Evolutionary conservation across 371 early-diverging fungal species (phyloP).

Genomic region (Apophysomyces elegans): DNA sequence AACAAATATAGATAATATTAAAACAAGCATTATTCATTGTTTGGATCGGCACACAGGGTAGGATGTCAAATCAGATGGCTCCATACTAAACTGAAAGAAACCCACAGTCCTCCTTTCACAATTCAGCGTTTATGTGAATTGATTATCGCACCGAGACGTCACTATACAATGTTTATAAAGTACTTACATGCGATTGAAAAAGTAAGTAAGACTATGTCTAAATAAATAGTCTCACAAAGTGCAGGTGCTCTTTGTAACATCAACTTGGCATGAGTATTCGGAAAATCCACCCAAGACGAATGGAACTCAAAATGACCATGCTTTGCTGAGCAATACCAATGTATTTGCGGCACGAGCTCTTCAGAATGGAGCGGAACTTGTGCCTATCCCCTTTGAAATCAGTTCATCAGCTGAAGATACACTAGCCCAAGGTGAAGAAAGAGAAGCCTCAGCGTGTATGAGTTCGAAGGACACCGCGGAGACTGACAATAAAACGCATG

Average conservation of each 20-base stretch:
- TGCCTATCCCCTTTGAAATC: conserved; percentile 25
- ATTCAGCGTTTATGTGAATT: conserved; percentile 64
- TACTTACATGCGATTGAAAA: conserved; percentile 65
- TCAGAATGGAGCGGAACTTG: conserved; percentile 25
- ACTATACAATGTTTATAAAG: conserved; percentile 58
- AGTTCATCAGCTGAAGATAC: not conserved
- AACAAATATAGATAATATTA: conserved; percentile 25
- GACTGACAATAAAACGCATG: not conserved
- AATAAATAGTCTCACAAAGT: not conserved
- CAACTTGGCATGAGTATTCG: conserved; percentile 39
- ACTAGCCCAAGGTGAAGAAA: not conserved
- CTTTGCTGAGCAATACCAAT: not conserved
- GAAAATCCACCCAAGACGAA: conserved; percentile 19
- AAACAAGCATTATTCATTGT: conserved; percentile 29
- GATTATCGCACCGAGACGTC: conserved; percentile 48
- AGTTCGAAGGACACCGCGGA: not conserved
- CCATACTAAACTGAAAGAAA: not conserved
- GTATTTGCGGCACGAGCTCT: conserved; percentile 3
- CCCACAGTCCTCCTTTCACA: conserved; percentile 56
- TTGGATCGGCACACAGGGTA: conserved; percentile 42
- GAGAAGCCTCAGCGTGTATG: not conserved
- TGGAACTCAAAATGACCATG: conserved; percentile 13
- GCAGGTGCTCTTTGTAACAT: conserved; percentile 44
- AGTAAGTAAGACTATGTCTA: conserved; percentile 30
- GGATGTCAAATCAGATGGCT: not conserved